Percentiles rank a stretch among this genome's conserved stretches.
phyloP scores from a whole-genome alignment of 2,329 filamentous ascomycete genomes.

The Pseudogymnoascus sp. region DNA sequence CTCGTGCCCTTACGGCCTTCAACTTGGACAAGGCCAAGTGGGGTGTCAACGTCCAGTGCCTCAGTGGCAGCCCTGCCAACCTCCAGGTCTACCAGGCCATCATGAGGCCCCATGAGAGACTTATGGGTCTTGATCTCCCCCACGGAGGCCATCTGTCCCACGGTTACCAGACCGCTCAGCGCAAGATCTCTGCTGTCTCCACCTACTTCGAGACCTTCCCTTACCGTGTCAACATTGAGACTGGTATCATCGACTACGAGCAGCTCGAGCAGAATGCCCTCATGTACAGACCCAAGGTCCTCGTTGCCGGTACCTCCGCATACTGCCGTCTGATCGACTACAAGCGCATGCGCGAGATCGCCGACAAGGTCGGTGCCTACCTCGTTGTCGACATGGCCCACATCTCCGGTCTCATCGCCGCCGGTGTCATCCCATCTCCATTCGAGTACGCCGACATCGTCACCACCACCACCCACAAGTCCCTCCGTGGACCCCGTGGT shows the following conservation, averaged over 20 bases:
- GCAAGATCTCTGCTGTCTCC: slow-evolving; percentile 96
- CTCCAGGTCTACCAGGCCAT: slow-evolving; percentile 97
- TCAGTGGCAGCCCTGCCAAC: slow-evolving; percentile 91
- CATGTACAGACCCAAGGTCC: slow-evolving; percentile 90
- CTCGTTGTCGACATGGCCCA: slow-evolving; percentile 97
- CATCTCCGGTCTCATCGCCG: slow-evolving; percentile 91
- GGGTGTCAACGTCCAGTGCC: slow-evolving; percentile 97
- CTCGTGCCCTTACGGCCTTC: slow-evolving; percentile 86
- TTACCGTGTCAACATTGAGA: slow-evolving; percentile 82
- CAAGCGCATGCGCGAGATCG: slow-evolving; percentile 89
- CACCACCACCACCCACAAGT: slow-evolving; percentile 98
- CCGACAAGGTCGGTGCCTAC: slow-evolving; percentile 88
- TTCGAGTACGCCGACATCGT: slow-evolving; percentile 93
- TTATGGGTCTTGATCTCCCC: slow-evolving; percentile 96
- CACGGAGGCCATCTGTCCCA: slow-evolving; percentile 95
- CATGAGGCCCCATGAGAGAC: slow-evolving; percentile 87
- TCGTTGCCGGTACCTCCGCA: slow-evolving; percentile 92
- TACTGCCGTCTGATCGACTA: slow-evolving; percentile 99
- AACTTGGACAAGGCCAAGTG: slow-evolving; percentile 79
- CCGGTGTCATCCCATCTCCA: slow-evolving; percentile 85
- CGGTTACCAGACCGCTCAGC: slow-evolving; percentile 91
- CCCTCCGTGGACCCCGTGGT: slow-evolving; percentile 89
- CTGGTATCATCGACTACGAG: slow-evolving; percentile 96
- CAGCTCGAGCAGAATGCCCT: slow-evolving; percentile 81
- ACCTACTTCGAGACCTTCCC: slow-evolving; percentile 99